Base-by-base conservation (phyloP, 2,329 filamentous ascomycete genomes). In the Exophiala dermatitidis region DNA sequence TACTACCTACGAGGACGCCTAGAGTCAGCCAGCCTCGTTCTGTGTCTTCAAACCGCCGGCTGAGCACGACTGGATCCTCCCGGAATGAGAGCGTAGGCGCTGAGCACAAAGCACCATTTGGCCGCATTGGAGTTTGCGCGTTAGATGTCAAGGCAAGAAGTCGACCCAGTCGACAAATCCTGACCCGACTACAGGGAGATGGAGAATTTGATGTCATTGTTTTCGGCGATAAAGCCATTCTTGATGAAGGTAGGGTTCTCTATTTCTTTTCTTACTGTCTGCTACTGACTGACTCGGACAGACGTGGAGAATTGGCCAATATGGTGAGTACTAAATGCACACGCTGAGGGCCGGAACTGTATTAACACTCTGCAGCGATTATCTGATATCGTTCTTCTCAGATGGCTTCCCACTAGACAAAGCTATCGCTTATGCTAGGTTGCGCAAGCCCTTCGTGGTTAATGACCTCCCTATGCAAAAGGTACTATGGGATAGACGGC, bases 391-490 rank as follows among this genome's bases (percentile, higher is more conserved):
- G 2, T 98, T 98, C 73, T 98, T 97, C 71, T 97, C 91, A 0
- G 91, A 96, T 68, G 93, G 93, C 0, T 98, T 98, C 62, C 93
- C 93, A 0, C 74, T 98, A 44, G 90, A 97, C 61, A 98, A 98
- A 68, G 93, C 94, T 3, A 95, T 98, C 63, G 88, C 90, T 33
- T 98, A 98, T 69, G 88, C 90, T 57, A 89, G 90, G 65, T 80
- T 95, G 7, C 84, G 93, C 52, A 95, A 95, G 67, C 93, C 93
- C 0, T 97, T 96, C 64, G 96, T 91, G 67, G 90, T 98, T 66
- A 98, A 98, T 67, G 91, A 98, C 69, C 77, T 98, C 41, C 88
- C 90, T 0, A 96, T 98, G 89, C 93, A 98, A 69, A 90, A 94
- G 69, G 83, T 98, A 4, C 75, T 98, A 2, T 98, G 93, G 93